phyloP scores from a whole-genome alignment of 1,284 basidiomycete genomes.

The Malassezia caprae region DNA sequence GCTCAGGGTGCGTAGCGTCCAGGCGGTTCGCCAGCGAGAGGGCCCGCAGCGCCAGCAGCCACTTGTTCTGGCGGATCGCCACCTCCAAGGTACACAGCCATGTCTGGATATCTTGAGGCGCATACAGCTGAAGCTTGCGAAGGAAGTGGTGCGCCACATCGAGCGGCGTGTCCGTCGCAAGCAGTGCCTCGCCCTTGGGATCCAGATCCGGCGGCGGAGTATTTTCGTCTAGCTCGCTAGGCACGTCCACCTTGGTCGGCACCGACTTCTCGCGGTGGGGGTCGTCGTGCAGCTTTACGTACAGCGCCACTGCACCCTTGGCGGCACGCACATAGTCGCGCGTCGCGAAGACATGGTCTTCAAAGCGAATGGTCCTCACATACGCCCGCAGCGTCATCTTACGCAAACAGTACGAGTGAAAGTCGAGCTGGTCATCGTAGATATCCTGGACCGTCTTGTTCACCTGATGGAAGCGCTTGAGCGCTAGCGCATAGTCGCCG shows the following conservation, averaged over 20 bases:
- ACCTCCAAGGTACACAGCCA: conserved; percentile 75
- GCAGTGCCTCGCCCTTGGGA: conserved; percentile 27
- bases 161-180: conserved; percentile 52
- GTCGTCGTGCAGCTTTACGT: conserved; percentile 51
- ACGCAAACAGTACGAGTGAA: conserved; percentile 87
- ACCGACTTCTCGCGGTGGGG: conserved; percentile 33
- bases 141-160: conserved; percentile 68
- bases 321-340: conserved; percentile 68
- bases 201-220: conserved; percentile 50
- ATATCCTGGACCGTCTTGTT: conserved; percentile 76
- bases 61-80: conserved; percentile 64
- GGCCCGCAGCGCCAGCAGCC: conserved; percentile 65
- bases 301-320: conserved; percentile 62
- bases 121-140: conserved; percentile 56
- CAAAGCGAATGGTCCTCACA: conserved; percentile 67
- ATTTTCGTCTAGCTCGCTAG: conserved; percentile 54
- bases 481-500: conserved; percentile 65
- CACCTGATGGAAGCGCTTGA: conserved; percentile 75
- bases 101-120: conserved; percentile 56
- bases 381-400: conserved; percentile 81
- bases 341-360: conserved; percentile 67
- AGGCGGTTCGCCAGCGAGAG: conserved; percentile 58
- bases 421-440: conserved; percentile 95
- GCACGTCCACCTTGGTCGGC: conserved; percentile 48
- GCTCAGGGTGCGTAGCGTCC: conserved; percentile 57